Base-by-base conservation (phyloP, 2,329 filamentous ascomycete species). In the Cercospora sp. region DNA sequence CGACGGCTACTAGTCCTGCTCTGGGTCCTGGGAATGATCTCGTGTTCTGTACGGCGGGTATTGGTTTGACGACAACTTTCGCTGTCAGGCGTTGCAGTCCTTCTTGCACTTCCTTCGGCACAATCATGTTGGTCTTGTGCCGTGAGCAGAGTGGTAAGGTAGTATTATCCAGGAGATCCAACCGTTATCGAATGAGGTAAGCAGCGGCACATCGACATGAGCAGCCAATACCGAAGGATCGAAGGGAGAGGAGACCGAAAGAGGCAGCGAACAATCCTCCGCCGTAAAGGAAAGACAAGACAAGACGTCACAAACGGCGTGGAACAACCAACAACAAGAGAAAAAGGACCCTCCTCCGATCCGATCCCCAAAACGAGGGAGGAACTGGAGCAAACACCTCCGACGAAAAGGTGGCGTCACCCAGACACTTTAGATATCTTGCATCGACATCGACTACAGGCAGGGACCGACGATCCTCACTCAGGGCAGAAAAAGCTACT, bases 1-100 rank as follows among this genome's bases (percentile, higher is more conserved):
- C 68, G 34, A 60, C 61, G 3, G 53, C 65, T 12, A 69, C 61
- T 7, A 69, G 57, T 34, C 61, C 65, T 16, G 63, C 66, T 60
- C 66, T 57, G 5, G 66, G 63, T 21, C 58, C 16, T 18, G 66
- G 65, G 18, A 68, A 68, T 1, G 45, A 62, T 12, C 59, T 43
- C 4, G 66, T 63, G 51, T 68, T 59, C 28, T 65, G 58, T 28
- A 59, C 58, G 13, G 60, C 63, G 9, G 63, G 63, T n/a, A 68
- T 37, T 9, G 66, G 66, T 24, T 61, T 65, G 51, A 65, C 43
- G 34, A 65, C 34, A 34, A 68, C 57, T 51, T 53, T 65, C 24
- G 59, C 45, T 7, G 34, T 24, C 13, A 66, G 26, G 18, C 59
- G 59, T 58, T 51, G 32, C 7, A 40, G 13, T 37, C 53, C 53